Percentiles rank a stretch among this genome's conserved stretches.
These are phyloP conservation scores for Sphaerostilbella broomeana DNA, from an alignment of 2,329 filamentous ascomycete species.

Conservation along the genomic window DNA sequence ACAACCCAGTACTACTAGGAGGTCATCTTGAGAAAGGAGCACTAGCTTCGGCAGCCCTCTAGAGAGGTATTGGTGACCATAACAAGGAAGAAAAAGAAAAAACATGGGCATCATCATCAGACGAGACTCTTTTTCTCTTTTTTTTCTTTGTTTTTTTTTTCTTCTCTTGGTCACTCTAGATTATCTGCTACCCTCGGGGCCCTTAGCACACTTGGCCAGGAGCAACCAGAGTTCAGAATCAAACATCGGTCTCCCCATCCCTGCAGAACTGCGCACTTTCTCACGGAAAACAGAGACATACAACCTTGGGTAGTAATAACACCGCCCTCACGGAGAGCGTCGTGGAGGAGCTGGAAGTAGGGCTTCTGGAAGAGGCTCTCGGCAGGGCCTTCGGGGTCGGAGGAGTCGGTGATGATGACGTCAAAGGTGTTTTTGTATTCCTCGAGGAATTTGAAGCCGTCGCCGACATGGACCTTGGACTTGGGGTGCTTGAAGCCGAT, in stretches of 20 bases:
- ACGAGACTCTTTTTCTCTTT: too few relatives aligned
- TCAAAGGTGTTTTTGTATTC: conserved; percentile 97
- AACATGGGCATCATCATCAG: too few relatives aligned
- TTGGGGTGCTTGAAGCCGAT: conserved; percentile 91
- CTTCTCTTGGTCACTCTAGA: too few relatives aligned
- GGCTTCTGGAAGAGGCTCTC: conserved; percentile 97
- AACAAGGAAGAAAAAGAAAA: conserved; percentile 17
- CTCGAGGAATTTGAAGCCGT: conserved; percentile 97
- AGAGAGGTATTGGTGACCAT: conserved; percentile 20
- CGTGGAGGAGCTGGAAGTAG: conserved; percentile 91
- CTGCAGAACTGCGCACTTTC: conserved; percentile 33
- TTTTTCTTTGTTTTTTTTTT: too few relatives aligned
- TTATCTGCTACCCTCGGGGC: too few relatives aligned
- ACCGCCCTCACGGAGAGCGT: conserved; percentile 87
- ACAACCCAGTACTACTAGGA: conserved; percentile 30
- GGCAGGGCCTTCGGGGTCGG: conserved; percentile 92
- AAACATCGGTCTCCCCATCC: too few relatives aligned
- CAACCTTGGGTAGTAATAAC: conserved; percentile 99
- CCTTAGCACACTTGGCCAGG: too few relatives aligned
- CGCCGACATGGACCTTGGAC: conserved; percentile 84
- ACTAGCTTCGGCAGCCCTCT: conserved; percentile 32
- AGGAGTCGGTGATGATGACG: conserved; percentile 98
- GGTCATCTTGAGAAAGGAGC: conserved; percentile 30
- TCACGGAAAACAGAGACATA: conserved; percentile 67
- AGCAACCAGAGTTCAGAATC: too few relatives aligned